Conservation (phyloP, 2,329 filamentous ascomycete species). For the Gnomoniopsis sp. region DNA sequence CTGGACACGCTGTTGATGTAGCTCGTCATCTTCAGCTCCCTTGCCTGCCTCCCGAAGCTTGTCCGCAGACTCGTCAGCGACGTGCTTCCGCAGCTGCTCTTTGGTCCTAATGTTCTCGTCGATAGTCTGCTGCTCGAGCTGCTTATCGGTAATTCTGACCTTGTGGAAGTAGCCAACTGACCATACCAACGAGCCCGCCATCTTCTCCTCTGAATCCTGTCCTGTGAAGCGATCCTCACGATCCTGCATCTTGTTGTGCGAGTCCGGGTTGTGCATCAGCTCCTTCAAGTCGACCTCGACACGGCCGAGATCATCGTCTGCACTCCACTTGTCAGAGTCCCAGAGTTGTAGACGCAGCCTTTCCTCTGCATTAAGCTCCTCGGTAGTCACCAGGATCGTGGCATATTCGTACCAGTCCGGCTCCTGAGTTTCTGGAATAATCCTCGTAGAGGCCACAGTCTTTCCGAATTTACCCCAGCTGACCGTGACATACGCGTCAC, state of each 20-base stretch:
- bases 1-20: conserved; percentile 65
- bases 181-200: conserved; percentile 69
- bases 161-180: conserved; percentile 71
- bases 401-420: conserved; percentile 70
- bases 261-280: conserved; percentile 57
- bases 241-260: conserved; percentile 59
- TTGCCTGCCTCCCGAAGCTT: conserved; percentile 64
- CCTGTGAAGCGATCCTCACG: conserved; percentile 64
- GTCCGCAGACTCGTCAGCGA: conserved; percentile 49
- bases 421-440: conserved; percentile 62
- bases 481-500: conserved; percentile 69
- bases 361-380: conserved; percentile 71
- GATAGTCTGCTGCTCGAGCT: conserved; percentile 59
- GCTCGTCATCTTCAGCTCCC: conserved; percentile 56
- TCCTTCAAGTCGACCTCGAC: conserved; percentile 67
- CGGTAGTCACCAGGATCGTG: conserved; percentile 65
- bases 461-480: conserved; percentile 78
- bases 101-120: conserved; percentile 54
- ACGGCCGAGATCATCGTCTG: conserved; percentile 71
- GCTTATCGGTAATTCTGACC: conserved; percentile 57
- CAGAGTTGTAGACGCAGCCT: conserved; percentile 67
- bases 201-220: conserved; percentile 60
- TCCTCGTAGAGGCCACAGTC: conserved; percentile 61
- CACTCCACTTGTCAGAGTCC: conserved; percentile 71
- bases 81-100: conserved; percentile 56